Base-by-base conservation (phyloP, 2,329 filamentous ascomycete species). In the Hypoxylon sp. region DNA sequence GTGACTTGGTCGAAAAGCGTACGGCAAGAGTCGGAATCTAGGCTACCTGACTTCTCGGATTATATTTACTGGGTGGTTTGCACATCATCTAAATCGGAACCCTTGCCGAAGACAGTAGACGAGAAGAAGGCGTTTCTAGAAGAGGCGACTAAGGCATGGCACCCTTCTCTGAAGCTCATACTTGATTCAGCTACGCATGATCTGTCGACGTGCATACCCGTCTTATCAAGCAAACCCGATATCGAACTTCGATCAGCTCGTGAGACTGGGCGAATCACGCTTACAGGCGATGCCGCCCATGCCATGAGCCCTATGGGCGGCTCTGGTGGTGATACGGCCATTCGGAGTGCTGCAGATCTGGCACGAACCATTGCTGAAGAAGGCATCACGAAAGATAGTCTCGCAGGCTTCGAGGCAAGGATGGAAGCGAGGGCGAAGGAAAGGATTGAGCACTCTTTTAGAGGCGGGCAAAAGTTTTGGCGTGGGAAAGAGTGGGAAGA, bases 261-360 rank as follows among this genome's bases (percentile, higher is more conserved):
- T 5, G 68, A 68, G 30, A 60, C 69, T 3, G 61, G 54, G 14
- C 64, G 33, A 6, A 72, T 77, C 14, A 76, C 72, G 5, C 70
- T 78, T 3, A 64, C 77, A 27, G 75, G 74, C 2, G 74, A 76
- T 63, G 74, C 74, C 14, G 73, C 75, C n/a, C 74, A 76, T 44
- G 14, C 74, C 1, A 78, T 78, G 76, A 78, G 76, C 58, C 75
- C 76, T 4, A 78, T 77, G 76, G 76, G 77, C 25, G 76, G 75
- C 11, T 73, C 74, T 2, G 75, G 77, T 17, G 77, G 69, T 7
- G 76, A 77, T 68, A 77, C 73, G 11, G 76, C 77, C 14, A 70
- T 78, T 61, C 65, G 57, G 22, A 74, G 72, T 37, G 75, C 75
- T 6, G 76, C 73, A 14, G 74, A 77, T 51, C 46, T 78, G 30